These are phyloP conservation scores for Stephania cephalantha DNA, from an alignment of 164 flowering plant genomes.

Conservation along the genomic window DNA sequence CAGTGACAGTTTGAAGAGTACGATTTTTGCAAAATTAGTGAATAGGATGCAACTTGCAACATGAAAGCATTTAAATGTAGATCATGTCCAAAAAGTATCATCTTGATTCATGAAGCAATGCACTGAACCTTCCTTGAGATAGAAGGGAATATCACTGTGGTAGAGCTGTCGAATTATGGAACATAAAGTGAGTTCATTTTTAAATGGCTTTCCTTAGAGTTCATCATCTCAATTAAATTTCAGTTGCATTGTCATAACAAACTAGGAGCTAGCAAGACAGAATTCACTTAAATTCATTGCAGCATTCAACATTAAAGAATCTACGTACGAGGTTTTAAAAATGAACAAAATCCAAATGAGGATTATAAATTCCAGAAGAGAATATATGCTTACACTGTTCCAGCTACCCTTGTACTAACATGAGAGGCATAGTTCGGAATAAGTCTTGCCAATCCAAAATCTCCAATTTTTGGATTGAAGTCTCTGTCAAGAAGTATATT, in stretches of 20 bases:
- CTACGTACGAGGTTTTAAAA: no score
- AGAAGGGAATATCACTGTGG: background rate
- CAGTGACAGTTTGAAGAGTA: no score
- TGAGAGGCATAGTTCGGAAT: slow-evolving; percentile 86
- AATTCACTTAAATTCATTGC: no score
- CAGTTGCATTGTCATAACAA: background rate
- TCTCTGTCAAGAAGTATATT: slow-evolving; percentile 71
- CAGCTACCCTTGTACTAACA: slow-evolving; percentile 82
- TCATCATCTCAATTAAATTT: background rate
- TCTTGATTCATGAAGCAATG: no score
- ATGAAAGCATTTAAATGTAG: background rate
- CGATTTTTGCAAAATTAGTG: background rate
- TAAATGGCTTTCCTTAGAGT: background rate
- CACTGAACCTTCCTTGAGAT: background rate
- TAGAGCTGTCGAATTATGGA: no score
- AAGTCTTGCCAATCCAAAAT: slow-evolving; percentile 86
- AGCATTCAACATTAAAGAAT: background rate
- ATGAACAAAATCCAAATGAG: no score
- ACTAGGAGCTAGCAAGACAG: background rate
- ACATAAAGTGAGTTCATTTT: no score
- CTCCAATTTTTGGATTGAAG: slow-evolving; percentile 75
- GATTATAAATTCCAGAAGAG: background rate
- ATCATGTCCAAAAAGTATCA: background rate
- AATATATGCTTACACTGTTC: slow-evolving; percentile 71
- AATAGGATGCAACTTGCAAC: background rate